phyloP scores from a whole-genome alignment of 2,329 filamentous ascomycete genomes.

The Ceratocystis alfenasii region DNA sequence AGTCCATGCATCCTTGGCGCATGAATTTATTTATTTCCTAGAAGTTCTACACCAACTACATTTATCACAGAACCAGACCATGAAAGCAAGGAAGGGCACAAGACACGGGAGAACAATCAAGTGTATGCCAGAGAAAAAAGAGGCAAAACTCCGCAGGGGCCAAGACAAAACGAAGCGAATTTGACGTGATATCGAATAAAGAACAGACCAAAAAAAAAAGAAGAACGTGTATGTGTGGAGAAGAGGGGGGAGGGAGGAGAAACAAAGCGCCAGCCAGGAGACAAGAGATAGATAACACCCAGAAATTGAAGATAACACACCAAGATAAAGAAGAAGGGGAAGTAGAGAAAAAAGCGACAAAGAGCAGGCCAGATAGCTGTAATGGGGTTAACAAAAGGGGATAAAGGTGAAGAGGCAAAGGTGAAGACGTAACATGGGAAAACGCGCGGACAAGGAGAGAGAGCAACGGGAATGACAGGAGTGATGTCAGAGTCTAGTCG shows the following conservation, averaged over 20 bases:
- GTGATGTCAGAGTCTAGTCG: neutral
- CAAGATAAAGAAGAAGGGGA: neutral
- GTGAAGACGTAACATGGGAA: neutral
- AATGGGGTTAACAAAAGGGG: neutral
- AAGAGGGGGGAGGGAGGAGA: neutral
- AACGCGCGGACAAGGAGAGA: neutral
- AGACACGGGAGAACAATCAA: constrained; percentile 15
- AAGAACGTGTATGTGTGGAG: neutral
- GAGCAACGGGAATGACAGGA: neutral
- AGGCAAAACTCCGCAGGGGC: neutral
- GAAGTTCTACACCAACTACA: no score
- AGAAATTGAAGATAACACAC: neutral
- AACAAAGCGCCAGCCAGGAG: constrained; percentile 5
- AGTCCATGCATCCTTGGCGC: no score
- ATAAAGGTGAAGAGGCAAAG: neutral
- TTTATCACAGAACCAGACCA: no score
- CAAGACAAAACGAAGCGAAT: constrained; percentile 8
- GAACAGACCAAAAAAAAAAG: neutral
- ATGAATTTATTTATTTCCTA: no score
- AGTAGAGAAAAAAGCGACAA: neutral
- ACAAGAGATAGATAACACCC: neutral
- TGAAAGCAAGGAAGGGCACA: neutral
- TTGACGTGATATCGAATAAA: constrained; percentile 7
- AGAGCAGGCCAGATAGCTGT: neutral
- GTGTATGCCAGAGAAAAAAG: neutral